Conservation (phyloP, 345 rosid genomes). For the Salix arbutifolia region DNA sequence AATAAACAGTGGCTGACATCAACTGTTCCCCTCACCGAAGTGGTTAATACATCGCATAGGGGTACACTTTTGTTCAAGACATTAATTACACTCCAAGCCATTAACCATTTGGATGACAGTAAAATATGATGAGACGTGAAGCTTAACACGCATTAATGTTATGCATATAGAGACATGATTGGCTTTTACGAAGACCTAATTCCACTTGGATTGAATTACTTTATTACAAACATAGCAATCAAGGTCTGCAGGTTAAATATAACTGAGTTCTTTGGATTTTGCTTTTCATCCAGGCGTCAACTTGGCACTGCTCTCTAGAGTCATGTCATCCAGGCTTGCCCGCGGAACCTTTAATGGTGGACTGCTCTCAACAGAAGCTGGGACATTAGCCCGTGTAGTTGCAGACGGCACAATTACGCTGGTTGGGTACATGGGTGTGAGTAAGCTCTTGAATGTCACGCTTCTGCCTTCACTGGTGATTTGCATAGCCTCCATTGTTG, state of each 20-base stretch:
- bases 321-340: constrained; percentile 94
- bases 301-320: constrained; percentile 83
- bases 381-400: constrained; percentile 89
- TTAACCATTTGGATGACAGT: neutral
- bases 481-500: constrained; percentile 68
- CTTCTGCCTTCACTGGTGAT: constrained; percentile 82
- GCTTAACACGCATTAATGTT: neutral
- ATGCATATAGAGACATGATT: too few species aligned
- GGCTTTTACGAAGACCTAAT: neutral
- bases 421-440: constrained; percentile 78
- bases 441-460: constrained; percentile 66
- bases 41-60: neutral
- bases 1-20: neutral
- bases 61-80: neutral
- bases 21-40: neutral
- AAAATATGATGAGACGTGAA: neutral
- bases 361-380: constrained; percentile 89
- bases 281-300: constrained; percentile 59
- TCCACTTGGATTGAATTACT: neutral
- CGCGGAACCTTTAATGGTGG: constrained; percentile 98
- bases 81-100: neutral
- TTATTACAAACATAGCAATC: neutral
- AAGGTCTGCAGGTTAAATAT: neutral
- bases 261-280: neutral
- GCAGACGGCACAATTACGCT: constrained; percentile 90